Evolutionary conservation across 768 basidiomycete genomes (phyloP).

Genomic region (Gymnopilus junonius): DNA sequence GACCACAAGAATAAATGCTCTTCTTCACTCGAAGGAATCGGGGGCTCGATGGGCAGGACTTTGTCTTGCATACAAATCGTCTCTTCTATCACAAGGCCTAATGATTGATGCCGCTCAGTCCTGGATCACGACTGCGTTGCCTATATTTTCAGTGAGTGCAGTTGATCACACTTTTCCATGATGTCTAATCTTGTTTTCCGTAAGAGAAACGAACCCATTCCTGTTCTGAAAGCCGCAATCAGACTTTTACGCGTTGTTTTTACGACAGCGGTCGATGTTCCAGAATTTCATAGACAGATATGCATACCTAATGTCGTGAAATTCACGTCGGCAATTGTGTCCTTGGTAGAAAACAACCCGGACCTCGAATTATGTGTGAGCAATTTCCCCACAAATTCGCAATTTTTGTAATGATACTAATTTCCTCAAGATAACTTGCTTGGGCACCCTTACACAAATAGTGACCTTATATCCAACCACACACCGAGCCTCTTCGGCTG

Average conservation of each 20-base stretch:
- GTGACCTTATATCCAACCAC: conserved; percentile 70
- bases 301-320: conserved; percentile 74
- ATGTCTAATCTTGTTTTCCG: conserved; percentile 25
- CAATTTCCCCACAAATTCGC: too few species aligned
- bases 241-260: conserved; percentile 68
- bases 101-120: conserved; percentile 74
- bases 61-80: conserved; percentile 71
- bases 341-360: conserved; percentile 53
- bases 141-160: conserved; percentile 70
- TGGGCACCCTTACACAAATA: conserved; percentile 57
- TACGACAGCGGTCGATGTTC: conserved; percentile 56
- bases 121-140: conserved; percentile 71
- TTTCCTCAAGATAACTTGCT: conserved; percentile 43
- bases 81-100: conserved; percentile 55
- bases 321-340: conserved; percentile 61
- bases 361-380: conserved; percentile 62
- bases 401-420: too few species aligned
- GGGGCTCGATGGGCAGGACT: conserved; percentile 82
- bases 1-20: conserved; percentile 71
- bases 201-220: conserved; percentile 71
- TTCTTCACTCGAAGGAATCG: conserved; percentile 79
- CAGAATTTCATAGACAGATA: conserved; percentile 85
- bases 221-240: conserved; percentile 65
- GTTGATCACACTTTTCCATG: conserved; percentile 22
- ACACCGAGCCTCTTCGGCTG: conserved; percentile 56